These are phyloP conservation scores for Fusarium verrucosum DNA, from an alignment of 2,329 filamentous ascomycete species.

Conservation along the genomic window DNA sequence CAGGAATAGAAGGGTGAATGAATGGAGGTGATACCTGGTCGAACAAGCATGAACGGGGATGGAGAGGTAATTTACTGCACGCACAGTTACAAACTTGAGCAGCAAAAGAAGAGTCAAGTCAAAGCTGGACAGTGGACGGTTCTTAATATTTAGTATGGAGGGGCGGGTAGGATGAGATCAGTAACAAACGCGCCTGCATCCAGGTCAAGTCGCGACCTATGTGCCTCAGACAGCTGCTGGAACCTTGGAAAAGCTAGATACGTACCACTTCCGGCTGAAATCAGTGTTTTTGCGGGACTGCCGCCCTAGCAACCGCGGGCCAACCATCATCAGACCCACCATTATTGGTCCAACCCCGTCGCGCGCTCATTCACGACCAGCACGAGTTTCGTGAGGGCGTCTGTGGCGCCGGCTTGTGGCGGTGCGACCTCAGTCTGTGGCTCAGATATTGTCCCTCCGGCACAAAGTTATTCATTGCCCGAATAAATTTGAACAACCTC, in stretches of 20 bases:
- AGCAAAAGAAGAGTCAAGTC: constrained; percentile 15
- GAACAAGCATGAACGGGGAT: constrained; percentile 30
- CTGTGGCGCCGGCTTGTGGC: constrained; percentile 23
- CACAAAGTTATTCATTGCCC: constrained; percentile 42
- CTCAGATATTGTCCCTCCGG: constrained; percentile 18
- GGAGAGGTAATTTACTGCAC: constrained; percentile 8
- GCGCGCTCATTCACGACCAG: constrained; percentile 23
- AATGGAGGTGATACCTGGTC: constrained; percentile 6
- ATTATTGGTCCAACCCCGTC: constrained; percentile 54
- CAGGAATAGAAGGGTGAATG: constrained; percentile 15
- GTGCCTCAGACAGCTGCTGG: constrained; percentile 15
- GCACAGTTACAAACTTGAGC: constrained; percentile 2
- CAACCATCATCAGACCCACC: constrained; percentile 55
- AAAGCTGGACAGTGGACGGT: constrained; percentile 14
- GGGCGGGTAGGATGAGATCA: constrained; percentile 38
- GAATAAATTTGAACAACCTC: constrained; percentile 43
- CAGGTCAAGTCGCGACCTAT: constrained; percentile 26
- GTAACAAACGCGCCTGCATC: constrained; percentile 39
- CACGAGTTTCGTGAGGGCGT: constrained; percentile 21
- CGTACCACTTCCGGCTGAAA: constrained; percentile 19
- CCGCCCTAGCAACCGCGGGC: constrained; percentile 56
- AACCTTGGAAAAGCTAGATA: constrained; percentile 27
- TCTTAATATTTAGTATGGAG: constrained; percentile 39
- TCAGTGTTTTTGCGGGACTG: constrained; percentile 20
- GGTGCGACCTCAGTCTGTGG: constrained; percentile 19